These are phyloP conservation scores for Magnusiomyces paraingens DNA, from an alignment of 1,139 yeast species.

Conservation along the genomic window DNA sequence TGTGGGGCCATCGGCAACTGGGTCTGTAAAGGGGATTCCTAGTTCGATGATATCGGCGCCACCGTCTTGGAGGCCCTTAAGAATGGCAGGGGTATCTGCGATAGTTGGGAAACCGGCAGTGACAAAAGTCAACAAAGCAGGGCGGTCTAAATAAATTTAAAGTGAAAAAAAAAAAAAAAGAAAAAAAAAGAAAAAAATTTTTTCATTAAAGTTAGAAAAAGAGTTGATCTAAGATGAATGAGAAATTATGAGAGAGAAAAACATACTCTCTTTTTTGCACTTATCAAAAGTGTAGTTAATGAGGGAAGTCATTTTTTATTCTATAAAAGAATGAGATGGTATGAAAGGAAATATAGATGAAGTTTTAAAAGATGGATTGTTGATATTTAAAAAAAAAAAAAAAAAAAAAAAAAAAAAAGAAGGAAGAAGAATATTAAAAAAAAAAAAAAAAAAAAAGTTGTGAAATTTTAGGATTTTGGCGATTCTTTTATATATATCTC, in stretches of 20 bases:
- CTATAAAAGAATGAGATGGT: not conserved
- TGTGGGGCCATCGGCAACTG: constrained; percentile 98
- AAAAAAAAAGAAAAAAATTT: not conserved
- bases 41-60: constrained; percentile 94
- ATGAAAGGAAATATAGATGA: not conserved
- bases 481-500: no score
- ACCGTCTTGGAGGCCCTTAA: constrained; percentile 85
- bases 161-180: not conserved
- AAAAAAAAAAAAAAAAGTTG: not conserved
- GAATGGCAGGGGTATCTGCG: constrained; percentile 79
- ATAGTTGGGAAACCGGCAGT: constrained; percentile 92
- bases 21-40: constrained; percentile 97
- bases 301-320: constrained; percentile 50
- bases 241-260: not conserved
- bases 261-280: constrained; percentile 53
- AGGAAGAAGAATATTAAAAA: not conserved
- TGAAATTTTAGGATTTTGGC: no score
- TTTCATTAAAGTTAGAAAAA: not conserved
- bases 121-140: constrained; percentile 84
- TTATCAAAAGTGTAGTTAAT: constrained; percentile 64
- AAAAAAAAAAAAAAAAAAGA: not conserved
- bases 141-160: constrained; percentile 44
- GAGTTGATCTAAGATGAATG: constrained; percentile 2
- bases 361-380: not conserved
- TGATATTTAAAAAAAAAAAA: not conserved